These are phyloP conservation scores for Hymenoscyphus repandus DNA, from an alignment of 2,329 filamentous ascomycete genomes.

Conservation along the genomic window DNA sequence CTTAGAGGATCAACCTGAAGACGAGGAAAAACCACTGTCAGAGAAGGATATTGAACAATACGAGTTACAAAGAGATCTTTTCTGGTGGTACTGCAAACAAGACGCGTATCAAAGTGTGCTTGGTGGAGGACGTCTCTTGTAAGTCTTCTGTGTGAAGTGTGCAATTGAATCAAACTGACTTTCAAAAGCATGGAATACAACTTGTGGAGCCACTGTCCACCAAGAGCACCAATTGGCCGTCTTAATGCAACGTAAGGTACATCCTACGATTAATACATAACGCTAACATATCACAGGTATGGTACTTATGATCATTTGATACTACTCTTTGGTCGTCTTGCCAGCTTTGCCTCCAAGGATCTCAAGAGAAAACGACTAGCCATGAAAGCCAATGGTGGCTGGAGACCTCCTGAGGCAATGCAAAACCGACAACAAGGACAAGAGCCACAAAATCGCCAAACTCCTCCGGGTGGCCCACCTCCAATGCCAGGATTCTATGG, in stretches of 20 bases:
- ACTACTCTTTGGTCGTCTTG: constrained; percentile 72
- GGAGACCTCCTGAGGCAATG: constrained; percentile 28
- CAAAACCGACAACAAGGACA: constrained; percentile 1
- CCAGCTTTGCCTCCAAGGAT: constrained; percentile 74
- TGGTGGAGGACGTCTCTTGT: constrained; percentile 82
- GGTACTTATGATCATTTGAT: constrained; percentile 86
- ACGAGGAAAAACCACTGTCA: constrained; percentile 17
- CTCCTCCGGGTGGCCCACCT: constrained; percentile 6
- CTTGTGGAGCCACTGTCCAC: constrained; percentile 81
- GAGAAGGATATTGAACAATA: constrained; percentile 68
- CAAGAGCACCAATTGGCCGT: constrained; percentile 72
- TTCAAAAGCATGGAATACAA: constrained; percentile 56
- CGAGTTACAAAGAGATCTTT: constrained; percentile 77
- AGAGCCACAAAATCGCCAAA: neutral
- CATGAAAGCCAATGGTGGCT: constrained; percentile 47
- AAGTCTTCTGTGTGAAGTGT: constrained; percentile 41
- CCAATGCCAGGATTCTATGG: constrained; percentile 27
- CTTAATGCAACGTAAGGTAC: constrained; percentile 62
- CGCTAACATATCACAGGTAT: constrained; percentile 50
- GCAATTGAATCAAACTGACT: constrained; percentile 2
- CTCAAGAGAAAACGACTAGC: constrained; percentile 70
- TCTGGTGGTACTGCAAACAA: constrained; percentile 96
- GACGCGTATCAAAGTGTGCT: constrained; percentile 88
- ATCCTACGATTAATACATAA: neutral
- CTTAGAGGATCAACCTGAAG: constrained; percentile 19